Evolutionary conservation across 202 grass and related monocot species (phyloP).

Genomic region (Cymbopogon flexuosus): DNA sequence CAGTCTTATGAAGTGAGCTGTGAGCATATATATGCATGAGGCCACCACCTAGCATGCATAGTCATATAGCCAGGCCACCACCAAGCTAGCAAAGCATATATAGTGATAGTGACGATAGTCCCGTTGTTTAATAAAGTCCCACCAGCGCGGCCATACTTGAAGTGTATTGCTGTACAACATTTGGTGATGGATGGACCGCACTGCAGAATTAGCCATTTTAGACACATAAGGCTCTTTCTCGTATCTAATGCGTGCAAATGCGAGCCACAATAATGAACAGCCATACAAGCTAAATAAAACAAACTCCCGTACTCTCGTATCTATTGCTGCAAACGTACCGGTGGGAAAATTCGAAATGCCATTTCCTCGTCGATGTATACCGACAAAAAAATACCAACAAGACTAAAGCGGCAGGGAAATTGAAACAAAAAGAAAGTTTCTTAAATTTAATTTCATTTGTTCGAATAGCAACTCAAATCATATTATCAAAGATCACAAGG

Average conservation of each 20-base stretch:
- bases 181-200: neutral
- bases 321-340: no score
- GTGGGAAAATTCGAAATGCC: no score
- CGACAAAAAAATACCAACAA: neutral
- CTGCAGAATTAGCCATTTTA: neutral
- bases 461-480: no score
- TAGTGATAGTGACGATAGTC: no score
- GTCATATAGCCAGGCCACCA: neutral
- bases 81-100: no score
- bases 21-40: neutral
- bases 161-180: neutral
- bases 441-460: no score
- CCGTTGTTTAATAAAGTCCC: neutral
- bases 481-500: neutral
- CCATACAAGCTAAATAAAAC: no score
- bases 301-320: no score
- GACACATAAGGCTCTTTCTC: neutral
- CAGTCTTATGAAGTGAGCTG: neutral
- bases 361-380: no score
- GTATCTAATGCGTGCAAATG: neutral
- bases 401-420: neutral
- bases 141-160: neutral
- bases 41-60: neutral
- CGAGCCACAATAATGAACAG: neutral
- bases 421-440: no score